Base-by-base conservation (phyloP, 148 eudicot genomes). In the Fagopyrum tataricum region DNA sequence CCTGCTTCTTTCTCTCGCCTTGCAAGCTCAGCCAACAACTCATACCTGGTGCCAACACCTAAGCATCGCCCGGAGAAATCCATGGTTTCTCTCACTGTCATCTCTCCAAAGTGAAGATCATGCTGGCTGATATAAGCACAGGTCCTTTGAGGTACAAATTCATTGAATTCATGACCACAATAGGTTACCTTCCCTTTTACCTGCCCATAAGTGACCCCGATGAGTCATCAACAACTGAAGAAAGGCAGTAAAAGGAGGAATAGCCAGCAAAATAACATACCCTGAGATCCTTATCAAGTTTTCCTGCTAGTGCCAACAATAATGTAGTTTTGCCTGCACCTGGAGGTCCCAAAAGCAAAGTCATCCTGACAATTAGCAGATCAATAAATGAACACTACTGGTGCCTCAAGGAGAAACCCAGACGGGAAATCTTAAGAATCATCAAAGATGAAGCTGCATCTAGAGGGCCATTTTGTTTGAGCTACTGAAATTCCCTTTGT, bases 21-120 rank as follows among this genome's bases (percentile, higher is more conserved):
- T 4, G 81, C 78, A 37, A 90, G 76, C 44, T 90, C 90, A 20
- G 80, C 76, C 23, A 90, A 75, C 79, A 87, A 12, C 12, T 86
- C 90, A 72, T 88, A 85, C 76, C 96, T 78, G 15, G 85, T 71
- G 17, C 98, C 98, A 66, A 87, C 90, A 17, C 98, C 98, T 55
- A 92, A 83, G 66, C 93, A 92, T 44, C 93, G 79, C 15, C 83
- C 96, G 0, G 96, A 84, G 76, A 92, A 92, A 75, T 92, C 89
- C 41, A 92, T 58, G 3, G 96, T 88, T 79, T 92, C 96, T 79
- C 98, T 78, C 4, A 92, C 96, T 3, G 98, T 92, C 96, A 92
- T 79, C 79, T 92, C 96, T 47, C 93, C 93, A 23, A 83, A 67
- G 52, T 92, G 98, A 73, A 92, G 89, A 81, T 92, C 91, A 72